Conservation (phyloP, 352 stramenopile genomes). For the Globisporangium mamillatum region DNA sequence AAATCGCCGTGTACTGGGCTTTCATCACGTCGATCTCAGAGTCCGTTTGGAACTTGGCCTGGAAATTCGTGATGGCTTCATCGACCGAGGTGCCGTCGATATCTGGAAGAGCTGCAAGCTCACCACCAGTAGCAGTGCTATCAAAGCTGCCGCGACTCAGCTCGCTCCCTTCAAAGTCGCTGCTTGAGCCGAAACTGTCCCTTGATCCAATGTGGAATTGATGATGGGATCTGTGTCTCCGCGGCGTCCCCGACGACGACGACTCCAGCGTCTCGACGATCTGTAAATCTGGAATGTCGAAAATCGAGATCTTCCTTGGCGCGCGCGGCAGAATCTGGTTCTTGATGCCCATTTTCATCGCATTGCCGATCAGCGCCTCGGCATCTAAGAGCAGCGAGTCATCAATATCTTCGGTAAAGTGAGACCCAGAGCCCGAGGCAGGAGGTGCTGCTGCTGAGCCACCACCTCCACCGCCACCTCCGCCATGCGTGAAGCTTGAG, state of each 20-base stretch:
- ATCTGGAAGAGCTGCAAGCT: neutral
- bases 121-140: neutral
- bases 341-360: slow-evolving; percentile 68
- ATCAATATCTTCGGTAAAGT: slow-evolving; percentile 32
- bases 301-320: slow-evolving; percentile 58
- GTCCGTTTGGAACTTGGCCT: slow-evolving; percentile 14
- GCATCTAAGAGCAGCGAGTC: slow-evolving; percentile 62
- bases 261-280: slow-evolving; percentile 51
- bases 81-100: slow-evolving; percentile 32
- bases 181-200: slow-evolving; percentile 22
- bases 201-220: slow-evolving; percentile 5
- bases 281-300: slow-evolving; percentile 63
- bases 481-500: slow-evolving; percentile 8
- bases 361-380: slow-evolving; percentile 66
- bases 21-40: slow-evolving; percentile 35
- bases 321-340: slow-evolving; percentile 52
- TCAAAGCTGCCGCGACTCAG: slow-evolving; percentile 15
- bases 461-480: neutral
- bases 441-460: neutral
- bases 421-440: neutral
- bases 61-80: slow-evolving; percentile 52
- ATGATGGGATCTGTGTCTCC: slow-evolving; percentile 6
- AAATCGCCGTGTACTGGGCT: slow-evolving; percentile 62
- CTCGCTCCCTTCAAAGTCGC: slow-evolving; percentile 12
- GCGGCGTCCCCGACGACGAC: slow-evolving; percentile 17